These are phyloP conservation scores for Fusarium nematophilum DNA, from an alignment of 2,329 filamentous ascomycete genomes.

Conservation along the genomic window DNA sequence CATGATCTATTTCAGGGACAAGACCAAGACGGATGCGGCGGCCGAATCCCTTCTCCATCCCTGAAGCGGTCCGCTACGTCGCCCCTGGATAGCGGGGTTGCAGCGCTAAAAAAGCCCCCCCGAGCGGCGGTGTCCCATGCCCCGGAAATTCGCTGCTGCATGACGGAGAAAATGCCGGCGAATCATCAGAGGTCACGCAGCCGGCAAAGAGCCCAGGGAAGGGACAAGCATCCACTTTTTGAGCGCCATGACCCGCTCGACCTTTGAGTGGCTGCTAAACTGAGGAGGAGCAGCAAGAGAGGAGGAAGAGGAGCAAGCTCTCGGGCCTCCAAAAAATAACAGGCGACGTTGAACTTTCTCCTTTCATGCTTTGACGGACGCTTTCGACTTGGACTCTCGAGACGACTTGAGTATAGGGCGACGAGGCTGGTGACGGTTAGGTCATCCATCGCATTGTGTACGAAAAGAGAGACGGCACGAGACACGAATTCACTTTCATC, in stretches of 20 bases:
- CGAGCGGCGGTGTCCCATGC: conserved; percentile 1
- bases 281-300: conserved; percentile 14
- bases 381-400: too few species aligned
- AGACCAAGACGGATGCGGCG: conserved; percentile 8
- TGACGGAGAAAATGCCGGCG: conserved; percentile 18
- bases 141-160: conserved; percentile 28
- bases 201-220: conserved; percentile 11
- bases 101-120: conserved; percentile 27
- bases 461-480: too few species aligned
- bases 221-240: too few species aligned
- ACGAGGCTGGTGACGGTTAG: too few species aligned
- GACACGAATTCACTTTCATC: too few species aligned
- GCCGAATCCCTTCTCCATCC: conserved; percentile 12
- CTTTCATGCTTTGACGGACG: too few species aligned
- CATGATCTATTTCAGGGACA: not conserved
- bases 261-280: conserved; percentile 22
- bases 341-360: too few species aligned
- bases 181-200: conserved; percentile 23
- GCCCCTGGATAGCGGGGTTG: conserved; percentile 34
- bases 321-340: too few species aligned
- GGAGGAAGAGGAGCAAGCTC: not conserved
- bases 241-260: conserved; percentile 10
- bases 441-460: too few species aligned
- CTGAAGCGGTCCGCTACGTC: conserved; percentile 23
- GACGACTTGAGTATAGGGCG: too few species aligned